Evolutionary conservation across 2,329 filamentous ascomycete genomes (phyloP), one percentile per base, ranked within the genome.

Genomic region (Botrytis fabae): DNA sequence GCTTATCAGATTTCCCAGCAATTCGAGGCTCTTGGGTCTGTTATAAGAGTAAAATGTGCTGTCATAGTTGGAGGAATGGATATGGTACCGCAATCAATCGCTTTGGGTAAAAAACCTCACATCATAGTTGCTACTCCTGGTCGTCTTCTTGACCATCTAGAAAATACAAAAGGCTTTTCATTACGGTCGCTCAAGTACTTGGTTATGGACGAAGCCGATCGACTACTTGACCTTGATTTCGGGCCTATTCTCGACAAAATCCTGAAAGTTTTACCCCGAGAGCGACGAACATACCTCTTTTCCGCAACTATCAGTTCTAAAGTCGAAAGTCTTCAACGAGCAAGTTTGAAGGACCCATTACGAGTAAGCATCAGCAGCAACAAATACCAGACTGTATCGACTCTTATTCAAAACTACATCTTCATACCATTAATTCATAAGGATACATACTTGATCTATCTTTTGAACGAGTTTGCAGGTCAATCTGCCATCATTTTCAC

Each of bases 91-190:
- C 96, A 99, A 81, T 84, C 92, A 1, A 97, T 99, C 76, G 92
- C 95, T 0, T 88, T 99, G 0, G 94, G 93, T n/a, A 98, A 97
- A 86, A 95, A 95, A 78, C 96, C 96, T 12, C 96, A 99, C 80
- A 91, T 99, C 38, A 86, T 98, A 35, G 95, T 98, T 57, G 95
- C 95, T 0, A 98, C 95, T 0, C 95, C 95, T 0, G 95, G 95
- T 70, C 90, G 95, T 73, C 85, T 98, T 35, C 86, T 98, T 7
- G 96, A 98, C 79, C 96, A 99, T 78, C 85, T 98, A 14, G 94
- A 98, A 81, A 97, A 97, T 83, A 99, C 96, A 2, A 98, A 97
- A 82, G 95, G 96, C 18, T 98, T 99, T 83, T 95, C 92, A 2
- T 84, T 98, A 66, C 89, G 92, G 44, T 87, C 88, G 6, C 85